phyloP scores from a whole-genome alignment of 176 grass and related monocot species.

The Carex scoparia region DNA sequence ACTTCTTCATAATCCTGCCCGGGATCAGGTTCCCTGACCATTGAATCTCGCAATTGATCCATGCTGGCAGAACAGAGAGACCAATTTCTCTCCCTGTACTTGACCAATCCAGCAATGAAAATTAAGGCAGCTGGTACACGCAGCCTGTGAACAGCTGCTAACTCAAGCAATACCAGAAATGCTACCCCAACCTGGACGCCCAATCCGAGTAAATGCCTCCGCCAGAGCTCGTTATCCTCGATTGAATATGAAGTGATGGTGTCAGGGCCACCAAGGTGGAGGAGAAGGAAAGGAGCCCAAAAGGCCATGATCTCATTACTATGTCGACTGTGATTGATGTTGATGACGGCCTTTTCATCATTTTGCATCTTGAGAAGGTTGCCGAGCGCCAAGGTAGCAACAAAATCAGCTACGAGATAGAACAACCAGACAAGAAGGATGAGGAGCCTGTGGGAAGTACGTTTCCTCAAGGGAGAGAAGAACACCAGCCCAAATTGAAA shows the following conservation, averaged over 20 bases:
- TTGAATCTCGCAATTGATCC: conserved; percentile 25
- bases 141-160: neutral
- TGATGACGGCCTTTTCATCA: too few relatives aligned
- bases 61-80: conserved; percentile 19
- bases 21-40: neutral
- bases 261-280: conserved; percentile 28
- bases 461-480: neutral
- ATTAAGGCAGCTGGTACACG: neutral
- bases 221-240: conserved; percentile 39
- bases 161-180: neutral
- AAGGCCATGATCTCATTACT: conserved; percentile 1
- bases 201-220: conserved; percentile 23
- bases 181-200: neutral
- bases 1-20: too few relatives aligned
- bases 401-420: conserved; percentile 15
- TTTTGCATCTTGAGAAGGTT: conserved; percentile 9
- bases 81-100: conserved; percentile 21
- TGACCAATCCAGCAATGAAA: conserved; percentile 17
- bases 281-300: conserved; percentile 39
- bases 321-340: neutral
- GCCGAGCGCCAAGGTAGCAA: conserved; percentile 28
- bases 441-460: neutral
- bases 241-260: conserved; percentile 34
- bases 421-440: conserved; percentile 23
- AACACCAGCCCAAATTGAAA: conserved; percentile 13